These are phyloP conservation scores for Agaricus blazei DNA, from an alignment of 768 basidiomycete species.

Conservation along the genomic window DNA sequence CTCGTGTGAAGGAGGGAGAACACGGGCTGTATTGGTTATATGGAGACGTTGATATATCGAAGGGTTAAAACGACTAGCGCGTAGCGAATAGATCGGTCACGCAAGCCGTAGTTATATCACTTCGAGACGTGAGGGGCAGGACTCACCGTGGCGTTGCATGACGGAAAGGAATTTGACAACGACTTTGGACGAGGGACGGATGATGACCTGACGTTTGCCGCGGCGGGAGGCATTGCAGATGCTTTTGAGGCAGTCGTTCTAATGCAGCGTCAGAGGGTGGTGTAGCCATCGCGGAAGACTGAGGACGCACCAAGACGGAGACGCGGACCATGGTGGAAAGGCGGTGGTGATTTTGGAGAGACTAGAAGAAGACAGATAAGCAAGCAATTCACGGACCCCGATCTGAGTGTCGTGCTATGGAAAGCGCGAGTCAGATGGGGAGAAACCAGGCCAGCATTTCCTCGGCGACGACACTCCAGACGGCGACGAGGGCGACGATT, in stretches of 20 bases:
- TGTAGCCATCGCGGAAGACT: not conserved
- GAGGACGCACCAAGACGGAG: constrained; percentile 73
- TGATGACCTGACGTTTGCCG: constrained; percentile 98
- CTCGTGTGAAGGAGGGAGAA: constrained; percentile 25
- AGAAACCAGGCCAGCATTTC: constrained; percentile 7
- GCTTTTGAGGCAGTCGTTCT: constrained; percentile 77
- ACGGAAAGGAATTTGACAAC: constrained; percentile 96
- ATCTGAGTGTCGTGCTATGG: constrained; percentile 81
- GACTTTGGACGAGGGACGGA: constrained; percentile 97
- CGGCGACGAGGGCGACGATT: constrained; percentile 18
- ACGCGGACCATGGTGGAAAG: constrained; percentile 70
- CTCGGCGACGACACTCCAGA: constrained; percentile 20
- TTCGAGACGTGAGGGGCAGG: constrained; percentile 33
- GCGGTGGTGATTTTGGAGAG: constrained; percentile 11
- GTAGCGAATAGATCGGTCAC: constrained; percentile 46
- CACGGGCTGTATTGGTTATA: constrained; percentile 56
- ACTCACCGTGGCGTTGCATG: constrained; percentile 97
- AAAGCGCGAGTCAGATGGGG: constrained; percentile 79
- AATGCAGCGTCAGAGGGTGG: constrained; percentile 2
- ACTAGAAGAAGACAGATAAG: constrained; percentile 16
- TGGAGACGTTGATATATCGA: constrained; percentile 62
- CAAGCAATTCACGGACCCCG: constrained; percentile 44
- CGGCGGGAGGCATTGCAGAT: constrained; percentile 99
- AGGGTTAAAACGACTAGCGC: constrained; percentile 79
- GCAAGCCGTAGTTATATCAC: constrained; percentile 81